Evolutionary conservation across 345 rosid species (phyloP).

Genomic region (Ceriops tagal): DNA sequence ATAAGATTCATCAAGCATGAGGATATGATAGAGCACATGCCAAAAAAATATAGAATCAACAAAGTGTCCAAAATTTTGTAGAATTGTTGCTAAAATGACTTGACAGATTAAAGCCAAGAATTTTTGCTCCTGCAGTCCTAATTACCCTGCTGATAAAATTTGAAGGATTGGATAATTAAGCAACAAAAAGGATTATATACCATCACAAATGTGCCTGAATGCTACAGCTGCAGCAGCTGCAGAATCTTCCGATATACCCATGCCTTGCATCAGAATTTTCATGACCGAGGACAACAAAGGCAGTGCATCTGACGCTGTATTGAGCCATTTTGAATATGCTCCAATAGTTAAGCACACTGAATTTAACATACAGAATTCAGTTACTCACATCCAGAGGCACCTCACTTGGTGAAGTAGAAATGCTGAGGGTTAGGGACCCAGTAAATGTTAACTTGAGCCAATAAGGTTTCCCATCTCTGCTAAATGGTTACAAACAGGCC

Average conservation of each 20-base stretch:
- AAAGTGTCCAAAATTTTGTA: background rate
- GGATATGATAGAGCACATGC: background rate
- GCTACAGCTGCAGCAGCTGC: constrained; percentile 99
- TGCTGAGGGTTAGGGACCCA: background rate
- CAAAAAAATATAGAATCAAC: background rate
- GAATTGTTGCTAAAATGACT: background rate
- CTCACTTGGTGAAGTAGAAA: constrained; percentile 1
- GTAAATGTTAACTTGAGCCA: constrained; percentile 4
- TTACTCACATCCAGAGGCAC: constrained; percentile 2
- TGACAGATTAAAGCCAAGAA: background rate
- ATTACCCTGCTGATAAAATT: background rate
- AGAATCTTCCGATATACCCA: constrained; percentile 92
- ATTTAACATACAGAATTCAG: constrained; percentile 11
- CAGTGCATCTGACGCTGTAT: constrained; percentile 66
- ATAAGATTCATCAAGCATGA: background rate
- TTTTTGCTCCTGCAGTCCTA: too few relatives aligned
- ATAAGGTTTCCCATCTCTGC: constrained; percentile 8
- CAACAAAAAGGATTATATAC: constrained; percentile 31
- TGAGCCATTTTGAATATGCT: constrained; percentile 96
- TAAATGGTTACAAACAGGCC: background rate
- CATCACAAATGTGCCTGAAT: constrained; percentile 88
- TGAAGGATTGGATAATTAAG: background rate
- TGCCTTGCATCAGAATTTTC: constrained; percentile 72
- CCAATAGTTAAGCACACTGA: constrained; percentile 97
- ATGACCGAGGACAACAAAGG: constrained; percentile 73